Conservation (phyloP, 2,329 filamentous ascomycete genomes). For the Fusarium circinatum region DNA sequence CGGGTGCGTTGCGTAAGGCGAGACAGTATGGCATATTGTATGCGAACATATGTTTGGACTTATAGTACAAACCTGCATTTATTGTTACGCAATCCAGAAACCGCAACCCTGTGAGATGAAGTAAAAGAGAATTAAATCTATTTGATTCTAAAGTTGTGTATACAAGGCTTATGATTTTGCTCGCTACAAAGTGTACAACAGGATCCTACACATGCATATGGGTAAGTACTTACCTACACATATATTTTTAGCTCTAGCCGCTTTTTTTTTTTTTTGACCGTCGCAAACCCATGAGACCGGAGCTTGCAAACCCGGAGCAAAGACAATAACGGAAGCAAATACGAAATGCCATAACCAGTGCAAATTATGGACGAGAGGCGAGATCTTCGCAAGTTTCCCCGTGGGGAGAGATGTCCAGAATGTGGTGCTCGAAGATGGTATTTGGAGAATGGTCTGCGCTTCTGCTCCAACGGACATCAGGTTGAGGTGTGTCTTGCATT, state of each 20-base stretch:
- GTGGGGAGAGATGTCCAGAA: slow-evolving; percentile 65
- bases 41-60: too few species aligned
- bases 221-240: background rate
- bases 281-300: background rate
- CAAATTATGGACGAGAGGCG: slow-evolving; percentile 53
- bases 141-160: background rate
- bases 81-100: background rate
- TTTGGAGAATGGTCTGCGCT: slow-evolving; percentile 78
- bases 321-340: background rate
- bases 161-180: background rate
- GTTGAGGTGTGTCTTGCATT: slow-evolving; percentile 66
- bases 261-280: slow-evolving; percentile 9
- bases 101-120: background rate
- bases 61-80: background rate
- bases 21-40: background rate
- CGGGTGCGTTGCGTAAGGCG: background rate
- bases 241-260: slow-evolving; percentile 5
- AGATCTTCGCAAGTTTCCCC: slow-evolving; percentile 62
- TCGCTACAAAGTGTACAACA: background rate
- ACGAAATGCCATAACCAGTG: background rate
- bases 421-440: slow-evolving; percentile 80
- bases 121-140: background rate
- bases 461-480: slow-evolving; percentile 83
- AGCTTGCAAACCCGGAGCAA: background rate
- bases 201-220: background rate